Evolutionary conservation across 2,329 filamentous ascomycete species (phyloP).

Genomic region (Arthrobotrys conoides): DNA sequence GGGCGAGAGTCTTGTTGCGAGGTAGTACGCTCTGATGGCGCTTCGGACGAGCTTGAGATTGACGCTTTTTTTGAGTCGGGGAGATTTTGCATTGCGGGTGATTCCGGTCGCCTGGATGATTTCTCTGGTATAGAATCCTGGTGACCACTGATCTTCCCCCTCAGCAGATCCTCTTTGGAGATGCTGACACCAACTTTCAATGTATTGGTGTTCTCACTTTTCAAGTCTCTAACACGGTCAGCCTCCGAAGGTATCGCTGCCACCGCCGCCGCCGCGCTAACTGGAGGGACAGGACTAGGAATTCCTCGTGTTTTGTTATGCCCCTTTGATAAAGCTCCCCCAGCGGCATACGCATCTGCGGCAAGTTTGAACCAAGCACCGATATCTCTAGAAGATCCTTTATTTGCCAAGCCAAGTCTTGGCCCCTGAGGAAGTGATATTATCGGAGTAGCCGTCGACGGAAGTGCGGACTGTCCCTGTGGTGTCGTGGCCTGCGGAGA

Average conservation of each 20-base stretch:
- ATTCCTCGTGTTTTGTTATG: slow-evolving; percentile 19
- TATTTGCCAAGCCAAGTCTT: slow-evolving; percentile 31
- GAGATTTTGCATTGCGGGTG: slow-evolving; percentile 54
- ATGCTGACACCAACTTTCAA: slow-evolving; percentile 53
- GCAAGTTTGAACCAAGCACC: slow-evolving; percentile 41
- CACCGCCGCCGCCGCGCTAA: background rate
- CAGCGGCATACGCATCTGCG: slow-evolving; percentile 50
- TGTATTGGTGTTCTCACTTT: slow-evolving; percentile 24
- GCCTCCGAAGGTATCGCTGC: slow-evolving; percentile 29
- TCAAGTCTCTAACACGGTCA: slow-evolving; percentile 44
- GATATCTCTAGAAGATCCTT: slow-evolving; percentile 43
- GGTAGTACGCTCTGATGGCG: slow-evolving; percentile 13
- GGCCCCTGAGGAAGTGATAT: slow-evolving; percentile 34
- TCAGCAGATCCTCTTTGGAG: slow-evolving; percentile 53
- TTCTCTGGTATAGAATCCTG: slow-evolving; percentile 54
- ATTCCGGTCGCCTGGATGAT: slow-evolving; percentile 48
- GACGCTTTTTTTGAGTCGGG: slow-evolving; percentile 34
- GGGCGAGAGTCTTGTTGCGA: slow-evolving; percentile 14
- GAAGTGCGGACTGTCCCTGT: slow-evolving; percentile 4
- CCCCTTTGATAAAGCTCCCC: slow-evolving; percentile 44
- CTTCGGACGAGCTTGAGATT: slow-evolving; percentile 3
- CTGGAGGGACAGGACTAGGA: slow-evolving; percentile 11
- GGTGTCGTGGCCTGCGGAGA: slow-evolving; percentile 32
- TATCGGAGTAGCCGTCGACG: slow-evolving; percentile 3
- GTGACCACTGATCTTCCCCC: slow-evolving; percentile 24